A percentile compares a stretch with the other conserved stretches of the same genome.
Evolutionary conservation across 2,329 filamentous ascomycete genomes (phyloP).

Genomic region (Claviceps monticola): DNA sequence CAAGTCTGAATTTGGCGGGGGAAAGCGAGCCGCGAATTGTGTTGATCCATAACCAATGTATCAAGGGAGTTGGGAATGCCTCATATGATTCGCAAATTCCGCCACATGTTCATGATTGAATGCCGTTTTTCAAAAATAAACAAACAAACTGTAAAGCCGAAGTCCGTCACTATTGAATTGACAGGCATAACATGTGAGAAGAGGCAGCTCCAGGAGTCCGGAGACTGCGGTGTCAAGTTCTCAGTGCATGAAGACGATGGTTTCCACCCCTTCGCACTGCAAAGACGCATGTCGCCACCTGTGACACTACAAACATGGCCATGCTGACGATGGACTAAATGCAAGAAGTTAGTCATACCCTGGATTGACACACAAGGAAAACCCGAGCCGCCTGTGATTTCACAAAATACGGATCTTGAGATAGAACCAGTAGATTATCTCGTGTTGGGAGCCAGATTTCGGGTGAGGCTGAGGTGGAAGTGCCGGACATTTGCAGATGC

Average conservation of each 20-base stretch:
- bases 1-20: slow-evolving; percentile 17
- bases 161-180: not conserved
- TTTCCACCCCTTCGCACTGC: not conserved
- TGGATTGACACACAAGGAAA: too few species aligned
- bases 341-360: too few species aligned
- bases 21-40: slow-evolving; percentile 12
- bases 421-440: too few species aligned
- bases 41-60: not conserved
- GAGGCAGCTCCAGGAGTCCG: too few species aligned
- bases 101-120: not conserved
- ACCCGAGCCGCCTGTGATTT: too few species aligned
- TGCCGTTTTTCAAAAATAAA: not conserved
- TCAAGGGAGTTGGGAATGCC: not conserved
- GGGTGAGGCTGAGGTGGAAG: too few species aligned
- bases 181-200: not conserved
- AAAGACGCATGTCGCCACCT: not conserved
- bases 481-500: too few species aligned
- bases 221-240: not conserved
- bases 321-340: not conserved
- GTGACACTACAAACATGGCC: not conserved
- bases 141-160: too few species aligned
- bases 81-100: not conserved
- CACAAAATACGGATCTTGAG: too few species aligned
- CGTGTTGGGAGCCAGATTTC: too few species aligned
- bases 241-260: not conserved